Base-by-base conservation (phyloP, 2,329 filamentous ascomycete genomes). In the Cordyceps cicadae region DNA sequence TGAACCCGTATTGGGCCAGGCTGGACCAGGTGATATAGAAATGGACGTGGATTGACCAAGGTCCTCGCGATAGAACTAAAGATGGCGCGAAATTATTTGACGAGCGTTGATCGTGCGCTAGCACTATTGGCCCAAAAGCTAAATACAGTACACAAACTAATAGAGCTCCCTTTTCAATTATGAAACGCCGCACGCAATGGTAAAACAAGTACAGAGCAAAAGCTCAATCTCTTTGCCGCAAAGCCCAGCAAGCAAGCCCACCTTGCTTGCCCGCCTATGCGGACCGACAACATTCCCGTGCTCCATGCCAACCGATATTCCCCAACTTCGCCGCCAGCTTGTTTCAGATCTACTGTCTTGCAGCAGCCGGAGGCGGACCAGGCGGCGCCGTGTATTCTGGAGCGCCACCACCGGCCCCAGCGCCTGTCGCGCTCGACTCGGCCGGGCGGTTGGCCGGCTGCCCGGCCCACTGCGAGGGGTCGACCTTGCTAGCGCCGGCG, bases 41-140 rank as follows among this genome's bases (percentile, higher is more conserved):
- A 90, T 89, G 87, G 86, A 89, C 57, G 73, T 88, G 67, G 86
- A 85, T 63, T 82, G 71, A 70, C 45, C 12, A 8, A 46, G 15
- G 3, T 1, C 15, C 39, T 26, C 57, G 11, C n/a, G 17, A 19
- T 7, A 53, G 21, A 32, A 26, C 7, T 11, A 37, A 52, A 17
- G 19, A 12, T 2, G 29, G 15, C 5, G n/a, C 21, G 0, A 26
- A 24, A 29, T 12, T 45, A 5, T 12, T 12, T 12, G 15, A 21
- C 3, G 37, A 48, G 34, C 21, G 45, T 50, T 24, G 21, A 39
- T 12, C 17, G 26, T 49, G 41, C n/a, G 46, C 54, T 17, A 41
- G 32, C 29, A 41, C 21, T 21, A 26, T 41, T 11, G 24, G 15
- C 51, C 19, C 17, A 52, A 52, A 45, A 34, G 19, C 37, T 19